phyloP scores from a whole-genome alignment of 1,139 yeast genomes.

The Yamadazyma blattariae region DNA sequence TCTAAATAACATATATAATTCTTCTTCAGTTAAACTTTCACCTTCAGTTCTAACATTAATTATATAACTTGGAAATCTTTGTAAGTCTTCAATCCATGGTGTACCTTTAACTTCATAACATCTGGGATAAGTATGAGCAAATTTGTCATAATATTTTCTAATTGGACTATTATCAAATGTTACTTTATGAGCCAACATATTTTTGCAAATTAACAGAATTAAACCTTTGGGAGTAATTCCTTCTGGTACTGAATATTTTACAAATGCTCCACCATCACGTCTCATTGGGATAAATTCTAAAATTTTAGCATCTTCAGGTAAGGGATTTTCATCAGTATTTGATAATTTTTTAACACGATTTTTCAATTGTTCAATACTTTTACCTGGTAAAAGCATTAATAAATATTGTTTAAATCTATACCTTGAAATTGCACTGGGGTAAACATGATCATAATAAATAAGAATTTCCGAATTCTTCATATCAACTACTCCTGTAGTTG shows the following conservation, averaged over 20 bases:
- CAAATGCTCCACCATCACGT: conserved; percentile 94
- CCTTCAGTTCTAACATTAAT: conserved; percentile 76
- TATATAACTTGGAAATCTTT: conserved; percentile 65
- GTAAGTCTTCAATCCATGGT: conserved; percentile 95
- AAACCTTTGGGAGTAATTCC: conserved; percentile 47
- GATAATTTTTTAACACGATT: conserved; percentile 22
- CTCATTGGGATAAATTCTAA: conserved; percentile 59
- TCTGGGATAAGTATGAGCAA: conserved; percentile 31
- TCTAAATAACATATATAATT: conserved; percentile 75
- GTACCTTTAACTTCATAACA: conserved; percentile 75
- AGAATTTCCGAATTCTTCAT: conserved; percentile 30
- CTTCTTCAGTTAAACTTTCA: conserved; percentile 72
- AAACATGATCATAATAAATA: conserved; percentile 39
- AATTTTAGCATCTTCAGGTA: conserved; percentile 29
- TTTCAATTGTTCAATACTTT: conserved; percentile 17
- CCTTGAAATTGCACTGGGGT: conserved; percentile 25
- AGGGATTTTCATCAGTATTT: conserved; percentile 19
- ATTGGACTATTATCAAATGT: conserved; percentile 25
- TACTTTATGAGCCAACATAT: conserved; percentile 34
- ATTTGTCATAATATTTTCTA: conserved; percentile 18
- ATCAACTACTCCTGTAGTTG: conserved; percentile 44
- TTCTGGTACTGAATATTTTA: conserved; percentile 63
- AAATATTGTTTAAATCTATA: conserved; percentile 21
- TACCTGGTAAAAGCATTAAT: conserved; percentile 19
- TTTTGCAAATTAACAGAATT: conserved; percentile 47